phyloP scores from a whole-genome alignment of 2,329 filamentous ascomycete genomes.

The Colletotrichum noveboracense region DNA sequence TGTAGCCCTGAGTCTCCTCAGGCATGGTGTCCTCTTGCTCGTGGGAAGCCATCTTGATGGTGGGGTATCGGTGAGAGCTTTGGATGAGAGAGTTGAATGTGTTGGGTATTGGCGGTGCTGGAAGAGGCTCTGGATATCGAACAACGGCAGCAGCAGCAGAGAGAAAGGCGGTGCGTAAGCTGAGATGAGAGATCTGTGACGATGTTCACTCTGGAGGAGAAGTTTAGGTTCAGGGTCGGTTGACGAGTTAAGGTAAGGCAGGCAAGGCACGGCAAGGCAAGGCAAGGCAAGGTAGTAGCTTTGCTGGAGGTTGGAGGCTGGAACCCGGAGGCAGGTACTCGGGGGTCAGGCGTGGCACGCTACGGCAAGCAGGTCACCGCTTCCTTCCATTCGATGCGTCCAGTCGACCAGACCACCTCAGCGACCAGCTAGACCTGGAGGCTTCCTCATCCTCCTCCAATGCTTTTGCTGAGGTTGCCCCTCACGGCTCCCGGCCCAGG shows the following conservation, averaged over 20 bases:
- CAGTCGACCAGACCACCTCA: background rate
- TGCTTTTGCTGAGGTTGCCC: conserved; percentile 1
- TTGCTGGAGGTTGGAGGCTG: background rate
- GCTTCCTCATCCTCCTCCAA: background rate
- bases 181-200: background rate
- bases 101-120: background rate
- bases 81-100: background rate
- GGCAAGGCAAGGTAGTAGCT: background rate
- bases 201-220: conserved; percentile 18
- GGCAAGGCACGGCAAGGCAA: background rate
- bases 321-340: background rate
- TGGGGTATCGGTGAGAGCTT: conserved; percentile 29
- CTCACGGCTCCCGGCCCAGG: conserved; percentile 1
- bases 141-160: background rate
- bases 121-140: background rate
- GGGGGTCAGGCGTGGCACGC: background rate
- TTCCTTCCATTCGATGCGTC: background rate
- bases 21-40: conserved; percentile 80
- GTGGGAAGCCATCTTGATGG: conserved; percentile 64
- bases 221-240: background rate
- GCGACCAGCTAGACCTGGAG: background rate
- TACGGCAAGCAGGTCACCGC: conserved; percentile 11
- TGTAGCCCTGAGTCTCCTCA: conserved; percentile 93
- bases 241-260: background rate
- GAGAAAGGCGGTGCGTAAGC: background rate